Evolutionary conservation across 2,329 filamentous ascomycete genomes (phyloP).

Genomic region (Chrysoporthe puriensis): DNA sequence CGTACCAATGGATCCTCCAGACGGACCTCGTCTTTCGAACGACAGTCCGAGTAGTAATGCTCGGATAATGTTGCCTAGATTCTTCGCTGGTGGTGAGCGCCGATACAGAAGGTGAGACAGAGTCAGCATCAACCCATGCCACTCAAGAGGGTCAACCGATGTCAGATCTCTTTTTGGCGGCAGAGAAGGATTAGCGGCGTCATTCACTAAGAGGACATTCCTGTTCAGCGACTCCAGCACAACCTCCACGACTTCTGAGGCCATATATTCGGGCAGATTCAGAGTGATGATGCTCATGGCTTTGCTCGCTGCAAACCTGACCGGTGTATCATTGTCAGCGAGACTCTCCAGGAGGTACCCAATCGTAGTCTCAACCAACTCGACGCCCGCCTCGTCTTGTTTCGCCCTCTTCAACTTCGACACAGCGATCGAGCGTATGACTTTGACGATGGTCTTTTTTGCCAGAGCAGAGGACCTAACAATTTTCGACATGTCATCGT

Average conservation of each 20-base stretch:
- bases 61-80: conserved; percentile 74
- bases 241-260: conserved; percentile 82
- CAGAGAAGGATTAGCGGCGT: conserved; percentile 38
- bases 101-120: conserved; percentile 86
- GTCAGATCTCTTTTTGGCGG: conserved; percentile 63
- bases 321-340: conserved; percentile 86
- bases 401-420: conserved; percentile 62
- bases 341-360: conserved; percentile 78
- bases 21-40: conserved; percentile 86
- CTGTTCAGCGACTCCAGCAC: conserved; percentile 71
- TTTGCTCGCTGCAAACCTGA: conserved; percentile 89
- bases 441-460: conserved; percentile 82
- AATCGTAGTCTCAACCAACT: conserved; percentile 78
- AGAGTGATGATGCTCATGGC: conserved; percentile 85
- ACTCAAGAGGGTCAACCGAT: conserved; percentile 78
- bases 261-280: conserved; percentile 79
- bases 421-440: conserved; percentile 74
- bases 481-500: conserved; percentile 51
- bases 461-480: conserved; percentile 77
- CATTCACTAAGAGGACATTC: conserved; percentile 59
- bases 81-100: conserved; percentile 72
- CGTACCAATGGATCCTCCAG: conserved; percentile 82
- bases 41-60: conserved; percentile 78
- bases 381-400: conserved; percentile 47
- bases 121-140: conserved; percentile 91